Conservation (phyloP, 2,329 filamentous ascomycete species). For the Metarhizium humberi region DNA sequence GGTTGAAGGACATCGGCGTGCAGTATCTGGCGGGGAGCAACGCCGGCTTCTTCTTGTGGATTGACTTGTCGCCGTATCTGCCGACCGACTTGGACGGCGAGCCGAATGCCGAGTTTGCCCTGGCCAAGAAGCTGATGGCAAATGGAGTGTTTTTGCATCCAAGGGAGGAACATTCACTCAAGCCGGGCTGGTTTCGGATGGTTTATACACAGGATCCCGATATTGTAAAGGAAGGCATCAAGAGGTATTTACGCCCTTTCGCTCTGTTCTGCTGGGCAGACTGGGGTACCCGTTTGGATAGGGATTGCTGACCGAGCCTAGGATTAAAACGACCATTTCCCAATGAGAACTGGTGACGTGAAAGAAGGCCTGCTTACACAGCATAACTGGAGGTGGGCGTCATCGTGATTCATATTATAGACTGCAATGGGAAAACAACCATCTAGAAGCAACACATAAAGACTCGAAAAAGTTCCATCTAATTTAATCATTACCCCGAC, state of each 20-base stretch:
- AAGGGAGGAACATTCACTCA: conserved; percentile 33
- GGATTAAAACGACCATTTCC: conserved; percentile 6
- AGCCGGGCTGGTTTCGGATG: conserved; percentile 43
- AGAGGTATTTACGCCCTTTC: conserved; percentile 14
- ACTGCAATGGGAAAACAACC: background rate
- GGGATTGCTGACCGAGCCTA: background rate
- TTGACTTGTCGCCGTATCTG: conserved; percentile 38
- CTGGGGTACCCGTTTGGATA: background rate
- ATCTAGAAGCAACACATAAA: background rate
- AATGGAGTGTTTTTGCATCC: conserved; percentile 41
- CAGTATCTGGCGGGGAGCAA: conserved; percentile 36
- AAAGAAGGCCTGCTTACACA: background rate
- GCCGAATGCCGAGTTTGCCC: conserved; percentile 29
- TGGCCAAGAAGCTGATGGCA: conserved; percentile 33
- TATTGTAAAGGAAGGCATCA: conserved; percentile 27
- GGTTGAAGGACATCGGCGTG: conserved; percentile 31
- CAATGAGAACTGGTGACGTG: background rate
- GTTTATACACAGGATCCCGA: conserved; percentile 36
- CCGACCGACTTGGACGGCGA: conserved; percentile 17
- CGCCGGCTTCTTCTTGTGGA: conserved; percentile 48
- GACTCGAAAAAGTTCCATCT: background rate
- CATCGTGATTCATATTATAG: background rate
- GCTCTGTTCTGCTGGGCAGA: background rate
- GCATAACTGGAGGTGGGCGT: background rate
- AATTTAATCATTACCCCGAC: background rate